Percentiles rank a stretch among this genome's conserved stretches.
Conservation (phyloP, 441 rosid species). For the Mallotus japonicus region DNA sequence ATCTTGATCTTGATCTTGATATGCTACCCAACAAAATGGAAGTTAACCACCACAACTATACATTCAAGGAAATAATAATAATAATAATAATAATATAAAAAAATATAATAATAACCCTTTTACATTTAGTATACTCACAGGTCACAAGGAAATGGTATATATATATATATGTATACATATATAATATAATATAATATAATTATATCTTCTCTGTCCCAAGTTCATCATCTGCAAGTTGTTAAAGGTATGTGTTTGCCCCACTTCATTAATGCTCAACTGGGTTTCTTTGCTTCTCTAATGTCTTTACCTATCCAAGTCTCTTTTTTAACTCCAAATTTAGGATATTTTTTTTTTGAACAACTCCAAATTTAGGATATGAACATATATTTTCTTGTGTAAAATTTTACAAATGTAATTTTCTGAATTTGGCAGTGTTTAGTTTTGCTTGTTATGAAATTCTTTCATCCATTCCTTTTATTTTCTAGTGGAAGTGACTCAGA, state of each 20-base stretch:
- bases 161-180: no score
- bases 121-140: no score
- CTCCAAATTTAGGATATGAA: no score
- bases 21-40: conserved; percentile 6
- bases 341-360: no score
- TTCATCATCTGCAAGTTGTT: conserved; percentile 46
- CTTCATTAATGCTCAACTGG: conserved; percentile 27
- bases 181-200: no score
- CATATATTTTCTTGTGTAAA: background rate
- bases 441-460: background rate
- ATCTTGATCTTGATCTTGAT: background rate
- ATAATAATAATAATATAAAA: background rate
- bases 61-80: background rate
- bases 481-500: conserved; percentile 10
- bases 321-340: conserved; percentile 3
- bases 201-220: conserved; percentile 25
- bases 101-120: background rate
- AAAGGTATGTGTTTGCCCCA: conserved; percentile 49
- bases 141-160: no score
- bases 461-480: background rate
- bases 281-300: conserved; percentile 16
- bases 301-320: conserved; percentile 22
- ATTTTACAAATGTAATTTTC: conserved; percentile 10
- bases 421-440: conserved; percentile 18
- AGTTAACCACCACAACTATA: conserved; percentile 15